Evolutionary conservation across 1,139 yeast genomes (phyloP).

Genomic region (Diutina mesorugosa): DNA sequence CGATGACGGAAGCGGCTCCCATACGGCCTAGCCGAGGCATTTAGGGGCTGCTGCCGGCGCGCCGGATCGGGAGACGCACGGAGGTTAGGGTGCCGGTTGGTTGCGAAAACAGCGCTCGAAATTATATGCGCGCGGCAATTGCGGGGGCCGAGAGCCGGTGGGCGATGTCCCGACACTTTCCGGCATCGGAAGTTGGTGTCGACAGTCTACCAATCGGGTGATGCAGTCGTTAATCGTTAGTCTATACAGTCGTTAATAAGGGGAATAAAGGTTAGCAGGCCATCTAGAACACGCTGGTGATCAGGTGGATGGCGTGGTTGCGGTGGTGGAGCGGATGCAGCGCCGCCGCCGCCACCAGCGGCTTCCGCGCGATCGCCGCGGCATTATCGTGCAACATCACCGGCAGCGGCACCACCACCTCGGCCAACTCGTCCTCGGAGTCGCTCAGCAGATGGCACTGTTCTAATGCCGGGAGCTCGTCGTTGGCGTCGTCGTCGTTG

Average conservation of each 20-base stretch:
- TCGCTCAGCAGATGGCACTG: constrained; percentile 5
- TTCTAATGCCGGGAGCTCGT: constrained; percentile 10
- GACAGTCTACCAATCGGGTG: neutral
- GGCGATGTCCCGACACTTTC: neutral
- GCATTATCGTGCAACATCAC: constrained; percentile 3
- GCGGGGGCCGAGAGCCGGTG: neutral
- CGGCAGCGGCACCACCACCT: neutral
- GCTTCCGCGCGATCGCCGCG: neutral
- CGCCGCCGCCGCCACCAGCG: constrained; percentile 1
- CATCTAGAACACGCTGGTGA: constrained; percentile 12
- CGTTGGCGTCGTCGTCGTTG: constrained; percentile 9
- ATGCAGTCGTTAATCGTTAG: neutral
- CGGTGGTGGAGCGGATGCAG: constrained; percentile 10
- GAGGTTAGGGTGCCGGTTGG: neutral
- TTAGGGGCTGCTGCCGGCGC: too few relatives aligned
- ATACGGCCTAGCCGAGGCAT: too few relatives aligned
- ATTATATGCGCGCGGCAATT: neutral
- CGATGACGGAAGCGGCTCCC: too few relatives aligned
- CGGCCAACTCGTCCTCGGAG: constrained; percentile 6
- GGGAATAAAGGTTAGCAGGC: neutral
- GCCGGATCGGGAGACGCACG: neutral
- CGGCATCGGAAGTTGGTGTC: neutral
- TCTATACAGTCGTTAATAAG: neutral
- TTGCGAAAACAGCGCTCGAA: neutral
- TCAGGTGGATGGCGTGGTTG: constrained; percentile 12